These are phyloP conservation scores for Dioscorea cayenensis DNA, from an alignment of 116 monocot genomes.

Conservation along the genomic window DNA sequence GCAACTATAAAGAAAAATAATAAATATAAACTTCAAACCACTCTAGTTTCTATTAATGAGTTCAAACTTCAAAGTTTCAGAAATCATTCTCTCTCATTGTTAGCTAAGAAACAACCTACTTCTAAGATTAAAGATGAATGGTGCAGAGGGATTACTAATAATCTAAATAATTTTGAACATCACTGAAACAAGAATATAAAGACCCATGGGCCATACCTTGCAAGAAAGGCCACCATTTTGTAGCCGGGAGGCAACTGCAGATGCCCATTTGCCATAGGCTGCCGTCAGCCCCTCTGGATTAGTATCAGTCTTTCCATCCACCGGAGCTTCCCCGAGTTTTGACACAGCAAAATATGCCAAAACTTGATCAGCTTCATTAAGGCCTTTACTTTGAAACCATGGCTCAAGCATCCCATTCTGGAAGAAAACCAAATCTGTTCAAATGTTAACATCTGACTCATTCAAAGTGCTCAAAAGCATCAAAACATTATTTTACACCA, in stretches of 20 bases:
- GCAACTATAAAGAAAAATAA: too few relatives aligned
- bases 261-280: slow-evolving; percentile 82
- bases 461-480: background rate
- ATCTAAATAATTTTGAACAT: too few relatives aligned
- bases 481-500: background rate
- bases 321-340: slow-evolving; percentile 77
- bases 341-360: slow-evolving; percentile 93
- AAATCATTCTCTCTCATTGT: too few relatives aligned
- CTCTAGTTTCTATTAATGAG: too few relatives aligned
- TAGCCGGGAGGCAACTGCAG: slow-evolving; percentile 57
- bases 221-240: slow-evolving; percentile 81
- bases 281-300: slow-evolving; percentile 93
- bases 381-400: slow-evolving; percentile 82
- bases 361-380: slow-evolving; percentile 62
- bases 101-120: too few relatives aligned
- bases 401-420: slow-evolving; percentile 99
- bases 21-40: too few relatives aligned
- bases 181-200: background rate
- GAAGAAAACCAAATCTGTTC: slow-evolving; percentile 96
- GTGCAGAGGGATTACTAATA: too few relatives aligned
- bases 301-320: slow-evolving; percentile 94
- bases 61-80: too few relatives aligned
- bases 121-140: too few relatives aligned
- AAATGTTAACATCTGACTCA: slow-evolving; percentile 12
- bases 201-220: slow-evolving; percentile 46